A percentile compares a stretch with the other conserved stretches of the same genome.
Evolutionary conservation across 352 stramenopile genomes (phyloP).

Genomic region (Phytophthora fragariae): DNA sequence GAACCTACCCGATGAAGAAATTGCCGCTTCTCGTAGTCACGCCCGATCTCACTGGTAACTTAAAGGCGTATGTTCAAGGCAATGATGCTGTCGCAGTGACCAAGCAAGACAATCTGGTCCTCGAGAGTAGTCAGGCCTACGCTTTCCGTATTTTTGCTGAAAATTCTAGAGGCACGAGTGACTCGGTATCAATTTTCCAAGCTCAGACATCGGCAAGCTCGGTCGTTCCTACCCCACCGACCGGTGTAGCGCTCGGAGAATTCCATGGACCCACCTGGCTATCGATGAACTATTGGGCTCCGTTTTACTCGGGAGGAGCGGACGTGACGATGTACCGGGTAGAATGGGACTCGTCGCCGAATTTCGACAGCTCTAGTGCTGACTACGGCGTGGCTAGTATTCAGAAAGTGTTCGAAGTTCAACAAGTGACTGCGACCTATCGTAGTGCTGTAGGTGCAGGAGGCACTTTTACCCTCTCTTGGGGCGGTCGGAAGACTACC

Average conservation of each 20-base stretch:
- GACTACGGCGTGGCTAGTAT: constrained; percentile 90
- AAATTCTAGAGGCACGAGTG: constrained; percentile 69
- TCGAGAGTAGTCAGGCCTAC: constrained; percentile 60
- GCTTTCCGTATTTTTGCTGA: constrained; percentile 67
- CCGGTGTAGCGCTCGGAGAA: constrained; percentile 78
- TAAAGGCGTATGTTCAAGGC: constrained; percentile 51
- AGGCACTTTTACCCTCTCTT: constrained; percentile 94
- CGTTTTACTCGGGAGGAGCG: constrained; percentile 89
- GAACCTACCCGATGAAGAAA: constrained; percentile 65
- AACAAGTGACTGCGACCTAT: constrained; percentile 84
- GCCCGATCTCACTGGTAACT: constrained; percentile 32
- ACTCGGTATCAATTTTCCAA: constrained; percentile 41
- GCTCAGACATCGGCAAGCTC: constrained; percentile 60
- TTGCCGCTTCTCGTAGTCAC: constrained; percentile 51
- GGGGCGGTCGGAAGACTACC: constrained; percentile 83
- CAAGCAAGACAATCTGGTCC: constrained; percentile 62
- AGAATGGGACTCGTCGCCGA: constrained; percentile 89
- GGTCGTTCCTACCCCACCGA: constrained; percentile 76
- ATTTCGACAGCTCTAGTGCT: constrained; percentile 82
- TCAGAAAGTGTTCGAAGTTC: constrained; percentile 90
- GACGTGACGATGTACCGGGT: constrained; percentile 93
- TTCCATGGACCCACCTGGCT: constrained; percentile 81
- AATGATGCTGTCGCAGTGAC: constrained; percentile 61
- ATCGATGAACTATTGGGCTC: constrained; percentile 82
- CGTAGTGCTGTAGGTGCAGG: constrained; percentile 66